phyloP scores from a whole-genome alignment of 768 basidiomycete species.

The Tricholoma sp. region DNA sequence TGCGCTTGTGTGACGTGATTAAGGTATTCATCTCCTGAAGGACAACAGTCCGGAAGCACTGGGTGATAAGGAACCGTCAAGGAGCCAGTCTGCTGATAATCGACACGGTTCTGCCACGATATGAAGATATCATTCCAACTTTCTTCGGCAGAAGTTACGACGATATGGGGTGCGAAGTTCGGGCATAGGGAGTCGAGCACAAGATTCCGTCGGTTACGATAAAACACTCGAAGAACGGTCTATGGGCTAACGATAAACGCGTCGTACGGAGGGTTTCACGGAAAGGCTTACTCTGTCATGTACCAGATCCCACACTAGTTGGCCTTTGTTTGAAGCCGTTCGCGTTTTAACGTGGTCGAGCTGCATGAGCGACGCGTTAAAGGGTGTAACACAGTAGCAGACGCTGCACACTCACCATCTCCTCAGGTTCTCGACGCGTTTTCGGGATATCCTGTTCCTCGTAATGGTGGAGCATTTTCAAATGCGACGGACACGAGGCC shows the following conservation, averaged over 20 bases:
- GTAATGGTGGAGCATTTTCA: conserved; percentile 9
- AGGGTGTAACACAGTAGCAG: background rate
- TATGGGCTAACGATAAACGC: conserved; percentile 9
- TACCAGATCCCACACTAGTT: conserved; percentile 9
- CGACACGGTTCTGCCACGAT: conserved; percentile 31
- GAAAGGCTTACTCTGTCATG: conserved; percentile 11
- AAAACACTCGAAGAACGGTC: conserved; percentile 24
- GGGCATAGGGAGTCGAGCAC: conserved; percentile 41
- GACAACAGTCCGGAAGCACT: conserved; percentile 6
- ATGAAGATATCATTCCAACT: conserved; percentile 28
- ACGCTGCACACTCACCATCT: conserved; percentile 4
- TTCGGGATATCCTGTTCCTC: background rate
- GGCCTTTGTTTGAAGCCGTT: background rate
- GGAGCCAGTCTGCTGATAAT: conserved; percentile 28
- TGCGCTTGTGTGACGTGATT: background rate
- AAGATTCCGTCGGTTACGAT: conserved; percentile 27
- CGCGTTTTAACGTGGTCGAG: background rate
- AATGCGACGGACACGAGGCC: conserved; percentile 10
- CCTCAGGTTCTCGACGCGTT: conserved; percentile 6
- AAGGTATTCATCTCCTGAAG: conserved; percentile 1
- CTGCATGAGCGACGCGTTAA: conserved; percentile 1
- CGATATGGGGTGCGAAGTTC: conserved; percentile 42
- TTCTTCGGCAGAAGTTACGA: conserved; percentile 44
- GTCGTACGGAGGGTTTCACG: background rate
- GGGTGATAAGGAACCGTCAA: conserved; percentile 31